phyloP scores from a whole-genome alignment of 208 protist species.

The Trypanosoma scelopori region DNA sequence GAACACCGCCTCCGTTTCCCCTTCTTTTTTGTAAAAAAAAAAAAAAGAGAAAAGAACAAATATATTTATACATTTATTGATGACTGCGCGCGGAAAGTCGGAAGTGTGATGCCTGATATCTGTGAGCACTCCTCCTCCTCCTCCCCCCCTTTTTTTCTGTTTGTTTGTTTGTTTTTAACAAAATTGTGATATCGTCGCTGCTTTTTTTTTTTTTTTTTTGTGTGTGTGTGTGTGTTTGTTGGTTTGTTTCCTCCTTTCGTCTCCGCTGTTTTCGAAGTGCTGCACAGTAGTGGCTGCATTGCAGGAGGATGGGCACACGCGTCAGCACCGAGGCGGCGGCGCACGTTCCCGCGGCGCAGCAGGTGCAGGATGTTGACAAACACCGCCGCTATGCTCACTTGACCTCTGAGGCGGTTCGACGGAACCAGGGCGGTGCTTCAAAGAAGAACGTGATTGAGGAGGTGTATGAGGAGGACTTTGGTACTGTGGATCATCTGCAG shows the following conservation, averaged over 20 bases:
- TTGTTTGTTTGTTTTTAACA: background rate
- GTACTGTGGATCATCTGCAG: conserved; percentile 70
- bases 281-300: conserved; percentile 2
- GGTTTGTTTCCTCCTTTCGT: conserved; percentile 5
- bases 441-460: conserved; percentile 66
- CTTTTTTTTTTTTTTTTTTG: conserved; percentile 8
- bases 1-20: too few relatives aligned
- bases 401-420: conserved; percentile 6
- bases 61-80: conserved; percentile 5
- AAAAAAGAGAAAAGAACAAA: too few relatives aligned
- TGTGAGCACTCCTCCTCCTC: too few relatives aligned
- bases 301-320: conserved; percentile 4
- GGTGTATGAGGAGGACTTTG: conserved; percentile 84
- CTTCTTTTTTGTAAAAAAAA: too few relatives aligned
- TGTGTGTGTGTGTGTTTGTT: too few relatives aligned
- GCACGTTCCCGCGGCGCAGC: background rate
- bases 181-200: background rate
- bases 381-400: conserved; percentile 19
- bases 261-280: conserved; percentile 7
- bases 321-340: conserved; percentile 14
- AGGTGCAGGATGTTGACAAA: conserved; percentile 4
- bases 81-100: conserved; percentile 1
- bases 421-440: background rate
- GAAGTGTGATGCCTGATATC: too few relatives aligned
- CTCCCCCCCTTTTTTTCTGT: background rate